Evolutionary conservation across 345 rosid species (phyloP).

Genomic region (Arabidopsis suecica): DNA sequence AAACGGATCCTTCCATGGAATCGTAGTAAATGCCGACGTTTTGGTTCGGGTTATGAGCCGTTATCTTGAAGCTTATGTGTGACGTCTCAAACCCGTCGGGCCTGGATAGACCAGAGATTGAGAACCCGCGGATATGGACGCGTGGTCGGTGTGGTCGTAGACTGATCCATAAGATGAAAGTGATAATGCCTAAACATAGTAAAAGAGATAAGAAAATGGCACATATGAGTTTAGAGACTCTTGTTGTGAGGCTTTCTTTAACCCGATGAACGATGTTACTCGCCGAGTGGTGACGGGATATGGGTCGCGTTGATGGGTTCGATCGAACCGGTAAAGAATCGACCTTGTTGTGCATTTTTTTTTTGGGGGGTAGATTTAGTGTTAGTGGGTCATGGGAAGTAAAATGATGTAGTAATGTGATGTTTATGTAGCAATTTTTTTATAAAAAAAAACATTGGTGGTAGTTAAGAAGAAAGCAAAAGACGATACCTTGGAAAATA

Average conservation of each 20-base stretch:
- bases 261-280: constrained; percentile 61
- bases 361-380: not conserved
- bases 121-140: constrained; percentile 55
- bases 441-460: not conserved
- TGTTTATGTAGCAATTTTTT: constrained; percentile 35
- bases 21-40: constrained; percentile 66
- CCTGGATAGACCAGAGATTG: constrained; percentile 52
- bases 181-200: constrained; percentile 51
- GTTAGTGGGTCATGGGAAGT: constrained; percentile 31
- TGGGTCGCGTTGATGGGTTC: constrained; percentile 22
- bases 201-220: constrained; percentile 58
- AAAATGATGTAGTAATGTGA: not conserved
- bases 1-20: constrained; percentile 61
- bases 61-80: constrained; percentile 59
- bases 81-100: constrained; percentile 58
- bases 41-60: constrained; percentile 77
- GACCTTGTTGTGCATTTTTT: constrained; percentile 44
- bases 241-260: constrained; percentile 66
- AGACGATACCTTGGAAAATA: constrained; percentile 36
- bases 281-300: constrained; percentile 49
- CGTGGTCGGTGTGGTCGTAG: constrained; percentile 90
- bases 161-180: constrained; percentile 78
- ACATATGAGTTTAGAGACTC: constrained; percentile 67
- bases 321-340: constrained; percentile 40
- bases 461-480: constrained; percentile 26